Evolutionary conservation across 139 green algal species (phyloP).

Genomic region (Micractinium sp.): DNA sequence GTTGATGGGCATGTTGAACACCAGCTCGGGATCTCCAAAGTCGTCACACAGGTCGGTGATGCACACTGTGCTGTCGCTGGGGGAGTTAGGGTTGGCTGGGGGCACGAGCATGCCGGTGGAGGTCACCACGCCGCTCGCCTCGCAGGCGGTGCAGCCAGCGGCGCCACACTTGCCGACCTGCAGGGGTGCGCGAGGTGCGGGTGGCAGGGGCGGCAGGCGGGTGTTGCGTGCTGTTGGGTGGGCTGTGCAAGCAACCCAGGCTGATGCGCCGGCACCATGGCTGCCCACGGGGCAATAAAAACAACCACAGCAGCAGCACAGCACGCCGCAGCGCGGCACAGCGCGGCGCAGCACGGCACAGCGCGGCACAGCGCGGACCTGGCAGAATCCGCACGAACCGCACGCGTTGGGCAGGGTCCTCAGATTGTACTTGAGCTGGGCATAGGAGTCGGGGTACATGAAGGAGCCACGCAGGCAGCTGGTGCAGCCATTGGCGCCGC

Average conservation of each 20-base stretch:
- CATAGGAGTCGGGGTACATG: background rate
- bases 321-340: no score
- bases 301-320: no score
- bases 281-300: no score
- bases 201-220: background rate
- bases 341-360: no score
- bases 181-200: background rate
- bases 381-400: background rate
- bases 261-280: no score
- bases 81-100: background rate
- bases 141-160: background rate
- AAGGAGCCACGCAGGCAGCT: background rate
- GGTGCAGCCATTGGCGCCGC: conserved; percentile 6
- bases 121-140: background rate
- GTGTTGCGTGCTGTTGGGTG: background rate
- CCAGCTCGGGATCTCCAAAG: background rate
- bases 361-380: background rate
- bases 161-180: conserved; percentile 1
- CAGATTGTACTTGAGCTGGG: background rate
- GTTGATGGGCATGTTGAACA: background rate
- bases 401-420: background rate
- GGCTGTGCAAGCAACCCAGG: no score
- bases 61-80: background rate
- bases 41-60: background rate
- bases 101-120: background rate